Percentiles rank a stretch among this genome's conserved stretches.
phyloP scores from a whole-genome alignment of 768 basidiomycete species.

The Suillus weaverae region DNA sequence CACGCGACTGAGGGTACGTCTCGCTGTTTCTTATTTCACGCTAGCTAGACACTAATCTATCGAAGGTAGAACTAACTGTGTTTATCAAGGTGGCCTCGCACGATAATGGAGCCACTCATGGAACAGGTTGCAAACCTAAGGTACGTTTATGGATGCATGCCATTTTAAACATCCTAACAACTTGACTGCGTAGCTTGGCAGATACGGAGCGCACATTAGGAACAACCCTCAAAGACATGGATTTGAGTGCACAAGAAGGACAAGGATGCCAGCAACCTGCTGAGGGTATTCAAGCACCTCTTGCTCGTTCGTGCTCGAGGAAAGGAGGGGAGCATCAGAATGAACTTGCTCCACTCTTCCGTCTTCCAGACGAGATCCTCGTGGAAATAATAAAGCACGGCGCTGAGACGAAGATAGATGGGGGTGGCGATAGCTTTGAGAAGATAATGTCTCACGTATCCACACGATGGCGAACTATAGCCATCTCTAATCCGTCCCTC shows the following conservation, averaged over 20 bases:
- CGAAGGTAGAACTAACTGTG: neutral
- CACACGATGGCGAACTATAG: neutral
- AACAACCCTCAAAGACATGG: neutral
- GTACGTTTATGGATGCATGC: neutral
- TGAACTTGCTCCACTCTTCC: neutral
- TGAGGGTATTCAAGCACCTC: neutral
- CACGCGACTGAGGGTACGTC: neutral
- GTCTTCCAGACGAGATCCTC: neutral
- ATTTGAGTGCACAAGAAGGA: neutral
- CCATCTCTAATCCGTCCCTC: neutral
- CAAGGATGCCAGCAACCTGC: neutral
- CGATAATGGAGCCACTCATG: neutral
- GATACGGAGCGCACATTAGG: neutral
- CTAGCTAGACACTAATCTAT: neutral
- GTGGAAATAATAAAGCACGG: neutral
- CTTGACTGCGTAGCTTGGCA: neutral
- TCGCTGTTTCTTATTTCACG: no score
- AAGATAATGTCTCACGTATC: neutral
- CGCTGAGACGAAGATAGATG: neutral
- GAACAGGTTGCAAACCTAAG: neutral
- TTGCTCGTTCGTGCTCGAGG: neutral
- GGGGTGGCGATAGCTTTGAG: neutral
- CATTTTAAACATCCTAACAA: neutral
- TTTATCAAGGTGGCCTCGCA: neutral
- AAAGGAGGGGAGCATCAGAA: neutral